Percentiles rank a stretch among this genome's conserved stretches.
phyloP scores from a whole-genome alignment of 352 stramenopile species.

The Phytopythium litorale region DNA sequence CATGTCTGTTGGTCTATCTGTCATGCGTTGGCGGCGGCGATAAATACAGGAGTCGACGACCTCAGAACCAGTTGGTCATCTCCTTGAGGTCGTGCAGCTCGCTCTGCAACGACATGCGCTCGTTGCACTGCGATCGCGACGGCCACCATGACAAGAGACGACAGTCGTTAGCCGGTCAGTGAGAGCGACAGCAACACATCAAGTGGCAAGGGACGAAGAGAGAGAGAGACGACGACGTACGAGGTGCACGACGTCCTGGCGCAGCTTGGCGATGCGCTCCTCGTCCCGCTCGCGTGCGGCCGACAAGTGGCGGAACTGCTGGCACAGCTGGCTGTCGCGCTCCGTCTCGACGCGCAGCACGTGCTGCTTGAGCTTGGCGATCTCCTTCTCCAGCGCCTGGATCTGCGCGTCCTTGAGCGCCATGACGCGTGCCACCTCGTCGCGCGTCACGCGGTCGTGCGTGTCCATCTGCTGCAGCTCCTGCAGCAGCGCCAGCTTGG shows the following conservation, averaged over 20 bases:
- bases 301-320: conserved; percentile 41
- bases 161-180: not conserved
- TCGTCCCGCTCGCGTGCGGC: conserved; percentile 42
- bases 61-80: conserved; percentile 44
- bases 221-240: conserved; percentile 27
- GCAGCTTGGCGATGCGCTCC: conserved; percentile 43
- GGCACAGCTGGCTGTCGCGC: conserved; percentile 55
- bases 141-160: not conserved
- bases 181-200: not conserved
- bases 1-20: not conserved
- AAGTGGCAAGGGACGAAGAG: not conserved
- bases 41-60: not conserved
- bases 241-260: conserved; percentile 52
- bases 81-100: conserved; percentile 58
- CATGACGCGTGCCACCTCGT: conserved; percentile 41
- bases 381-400: conserved; percentile 52
- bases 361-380: conserved; percentile 38
- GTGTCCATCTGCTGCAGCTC: conserved; percentile 44
- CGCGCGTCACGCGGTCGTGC: conserved; percentile 22
- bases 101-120: conserved; percentile 42
- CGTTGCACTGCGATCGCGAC: conserved; percentile 38
- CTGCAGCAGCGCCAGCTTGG: conserved; percentile 50
- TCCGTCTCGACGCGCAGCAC: conserved; percentile 40
- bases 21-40: not conserved
- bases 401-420: conserved; percentile 54